These are phyloP conservation scores for Ophiostoma novo-ulmi DNA, from an alignment of 2,329 filamentous ascomycete species.

Conservation along the genomic window DNA sequence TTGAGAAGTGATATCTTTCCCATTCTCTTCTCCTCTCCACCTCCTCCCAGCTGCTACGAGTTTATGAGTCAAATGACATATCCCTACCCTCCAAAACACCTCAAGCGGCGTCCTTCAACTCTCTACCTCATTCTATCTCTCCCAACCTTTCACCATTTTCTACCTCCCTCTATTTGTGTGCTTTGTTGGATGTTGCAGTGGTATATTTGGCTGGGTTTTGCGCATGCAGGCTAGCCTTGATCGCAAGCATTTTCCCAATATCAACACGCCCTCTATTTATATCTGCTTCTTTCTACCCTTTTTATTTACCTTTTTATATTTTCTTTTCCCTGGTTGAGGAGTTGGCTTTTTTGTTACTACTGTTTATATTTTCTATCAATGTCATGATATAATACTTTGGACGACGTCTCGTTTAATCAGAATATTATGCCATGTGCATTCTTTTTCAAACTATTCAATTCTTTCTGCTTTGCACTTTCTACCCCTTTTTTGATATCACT, in stretches of 20 bases:
- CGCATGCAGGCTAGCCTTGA: slow-evolving; percentile 21
- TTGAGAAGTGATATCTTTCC: background rate
- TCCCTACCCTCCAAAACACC: slow-evolving; percentile 11
- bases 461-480: background rate
- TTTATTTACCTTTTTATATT: background rate
- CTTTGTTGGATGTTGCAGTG: slow-evolving; percentile 24
- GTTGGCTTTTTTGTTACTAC: slow-evolving; percentile 16
- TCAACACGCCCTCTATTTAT: slow-evolving; percentile 20
- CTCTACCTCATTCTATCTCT: background rate
- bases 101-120: slow-evolving; percentile 13
- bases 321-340: slow-evolving; percentile 20
- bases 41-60: slow-evolving; percentile 25
- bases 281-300: slow-evolving; percentile 2
- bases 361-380: background rate
- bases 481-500: slow-evolving; percentile 12
- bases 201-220: slow-evolving; percentile 21
- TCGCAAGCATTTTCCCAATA: slow-evolving; percentile 18
- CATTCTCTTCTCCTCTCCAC: background rate
- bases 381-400: background rate
- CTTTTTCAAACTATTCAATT: background rate
- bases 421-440: background rate
- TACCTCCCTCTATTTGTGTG: slow-evolving; percentile 23
- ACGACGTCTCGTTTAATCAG: too few relatives aligned
- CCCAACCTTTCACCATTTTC: background rate
- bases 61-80: slow-evolving; percentile 26